Base-by-base conservation (phyloP, 2,329 filamentous ascomycete species). In the Huntiella moniliformis region DNA sequence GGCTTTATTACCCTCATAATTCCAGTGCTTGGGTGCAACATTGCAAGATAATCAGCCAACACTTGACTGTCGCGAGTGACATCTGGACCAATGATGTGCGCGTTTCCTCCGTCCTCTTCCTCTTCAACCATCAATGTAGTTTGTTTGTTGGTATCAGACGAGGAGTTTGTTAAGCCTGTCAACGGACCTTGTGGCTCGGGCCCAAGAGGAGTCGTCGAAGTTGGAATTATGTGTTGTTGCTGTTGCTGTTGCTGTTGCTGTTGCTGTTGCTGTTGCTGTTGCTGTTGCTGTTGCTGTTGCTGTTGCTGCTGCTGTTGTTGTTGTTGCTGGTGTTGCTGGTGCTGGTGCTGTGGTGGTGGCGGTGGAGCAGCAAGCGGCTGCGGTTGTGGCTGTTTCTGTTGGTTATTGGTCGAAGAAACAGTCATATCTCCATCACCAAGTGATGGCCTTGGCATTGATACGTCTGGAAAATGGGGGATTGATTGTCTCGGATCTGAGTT, bases 61-160 rank as follows among this genome's bases (percentile, higher is more conserved):
- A 77, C 65, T 45, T 77, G 72, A 1, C 69, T 73, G 58, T 78
- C 74, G 42, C 69, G 69, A 4, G 71, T 73, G 4, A 71, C 65
- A 4, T 72, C 70, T 0, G 73, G 73, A 0, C 74, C 72, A 44
- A 78, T 66, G 48, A 78, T 74, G 52, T 74, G 68, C 2, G 65
- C 61, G 50, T 63, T 67, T 7, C 59, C 58, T 44, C 61, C 63
- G 49, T 61, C 62, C 37, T 55, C 55, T 16, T 60, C 56, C 5
- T 53, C 53, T 7, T 59, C 44, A 3, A 55, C 51, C 39, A 41
- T 41, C 40, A 62, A 47, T 4, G 58, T 55, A 3, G 57, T 49
- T n/a, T 45, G 47, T 40, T 49, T 49, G 37, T 34, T 45, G 2
- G 42, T 42, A 10, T 45, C 42, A 6, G 46, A 33, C 6, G 45